Base-by-base conservation (phyloP, 83 land plant genomes). In the Diphasiastrum complanatum region DNA sequence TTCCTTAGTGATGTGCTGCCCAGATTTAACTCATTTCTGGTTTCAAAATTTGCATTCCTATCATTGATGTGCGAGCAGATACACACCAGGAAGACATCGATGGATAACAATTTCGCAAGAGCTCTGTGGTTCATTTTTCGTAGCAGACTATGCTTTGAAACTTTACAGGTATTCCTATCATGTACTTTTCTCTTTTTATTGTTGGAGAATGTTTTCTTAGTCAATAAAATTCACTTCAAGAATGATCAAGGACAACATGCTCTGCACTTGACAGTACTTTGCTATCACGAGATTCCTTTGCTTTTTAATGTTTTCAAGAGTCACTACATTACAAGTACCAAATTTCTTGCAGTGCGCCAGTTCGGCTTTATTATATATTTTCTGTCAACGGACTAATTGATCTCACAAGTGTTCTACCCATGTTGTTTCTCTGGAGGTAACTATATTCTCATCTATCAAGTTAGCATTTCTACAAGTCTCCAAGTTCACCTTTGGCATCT, bases 361-460 rank as follows among this genome's bases (percentile, higher is more conserved):
- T 68, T 33, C 71, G 71, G 11, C 41, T 68, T 24, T 68, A 68
- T 47, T 68, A 68, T 49, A 33, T 68, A 20, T 68, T 68, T 28
- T 68, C 71, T 25, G 22, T 45, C 14, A 58, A 32, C 5, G 71
- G 71, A 33, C 31, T 68, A n/a, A 29, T 68, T 28, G 71, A 68
- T 45, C 49, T 68, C 22, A 32, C 60, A 30, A 68, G 71, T 31
- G 38, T 55, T 8, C 46, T 68, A 2, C 71, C 71, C n/a, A 48
- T 68, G 40, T 31, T 48, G 33, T 61, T 56, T 32, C 46, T 43
- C 27, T 68, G 66, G 71, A 45, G 71, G 71, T 68, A 60, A 12
- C 5, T 48, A 18, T 48, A 18, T 6, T 4, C 51, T 18, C 51
- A 48, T 40, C 12, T 16, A 40, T 40, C n/a, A n/a, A n/a, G n/a